Percentiles rank a stretch among this genome's conserved stretches.
phyloP scores from a whole-genome alignment of 169 alveolate genomes.

The Fabrea salina region DNA sequence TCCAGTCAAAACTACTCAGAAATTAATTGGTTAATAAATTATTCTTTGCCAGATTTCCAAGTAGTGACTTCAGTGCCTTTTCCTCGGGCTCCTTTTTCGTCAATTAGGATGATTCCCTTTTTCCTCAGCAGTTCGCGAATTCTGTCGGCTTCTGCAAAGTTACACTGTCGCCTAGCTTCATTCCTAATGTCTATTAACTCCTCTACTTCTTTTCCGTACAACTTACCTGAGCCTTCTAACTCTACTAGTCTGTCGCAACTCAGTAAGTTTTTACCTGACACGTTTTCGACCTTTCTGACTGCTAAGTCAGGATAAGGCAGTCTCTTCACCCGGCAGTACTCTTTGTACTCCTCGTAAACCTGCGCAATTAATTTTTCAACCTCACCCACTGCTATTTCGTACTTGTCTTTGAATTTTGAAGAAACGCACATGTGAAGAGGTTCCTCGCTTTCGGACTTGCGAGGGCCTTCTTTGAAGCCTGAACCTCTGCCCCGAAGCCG shows the following conservation, averaged over 20 bases:
- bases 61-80: slow-evolving; percentile 34
- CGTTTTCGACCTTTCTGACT: background rate
- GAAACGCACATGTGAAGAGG: slow-evolving; percentile 82
- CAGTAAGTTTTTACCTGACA: too few relatives aligned
- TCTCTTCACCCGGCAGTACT: slow-evolving; percentile 28
- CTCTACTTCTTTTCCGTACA: slow-evolving; percentile 4
- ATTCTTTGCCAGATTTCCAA: slow-evolving; percentile 29
- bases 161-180: slow-evolving; percentile 36
- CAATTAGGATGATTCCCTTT: slow-evolving; percentile 32
- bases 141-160: slow-evolving; percentile 38
- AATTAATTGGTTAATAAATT: too few relatives aligned
- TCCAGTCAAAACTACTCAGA: too few relatives aligned
- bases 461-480: slow-evolving; percentile 85
- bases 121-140: slow-evolving; percentile 32
- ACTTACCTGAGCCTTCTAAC: background rate
- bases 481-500: slow-evolving; percentile 86
- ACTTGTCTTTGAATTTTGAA: slow-evolving; percentile 72
- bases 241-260: background rate
- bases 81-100: slow-evolving; percentile 41
- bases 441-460: slow-evolving; percentile 57
- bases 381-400: slow-evolving; percentile 68
- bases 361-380: slow-evolving; percentile 61
- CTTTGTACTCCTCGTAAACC: slow-evolving; percentile 78
- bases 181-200: slow-evolving; percentile 35
- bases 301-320: background rate